Percentiles rank a stretch among this genome's conserved stretches.
These are phyloP conservation scores for Lactifluus pinguis DNA, from an alignment of 768 basidiomycete species.

Conservation along the genomic window DNA sequence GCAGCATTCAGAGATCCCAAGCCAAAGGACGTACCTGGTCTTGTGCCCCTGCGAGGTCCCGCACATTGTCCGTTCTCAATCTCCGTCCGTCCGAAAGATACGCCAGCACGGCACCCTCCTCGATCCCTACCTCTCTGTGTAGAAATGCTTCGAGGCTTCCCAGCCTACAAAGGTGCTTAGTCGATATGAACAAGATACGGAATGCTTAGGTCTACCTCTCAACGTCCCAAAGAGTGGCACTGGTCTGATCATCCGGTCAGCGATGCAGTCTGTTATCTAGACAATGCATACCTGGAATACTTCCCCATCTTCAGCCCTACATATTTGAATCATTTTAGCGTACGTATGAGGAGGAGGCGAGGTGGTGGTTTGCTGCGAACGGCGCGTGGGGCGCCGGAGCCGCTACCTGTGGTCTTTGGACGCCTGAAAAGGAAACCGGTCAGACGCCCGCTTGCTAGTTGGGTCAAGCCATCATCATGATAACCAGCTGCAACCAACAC, in stretches of 20 bases:
- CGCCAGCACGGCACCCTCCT: constrained; percentile 59
- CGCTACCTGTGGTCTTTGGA: background rate
- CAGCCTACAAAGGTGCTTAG: constrained; percentile 32
- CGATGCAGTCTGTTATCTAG: background rate
- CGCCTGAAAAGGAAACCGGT: constrained; percentile 12
- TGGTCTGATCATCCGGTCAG: constrained; percentile 31
- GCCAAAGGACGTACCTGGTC: constrained; percentile 49
- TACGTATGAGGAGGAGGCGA: background rate
- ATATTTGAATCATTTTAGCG: constrained; percentile 31
- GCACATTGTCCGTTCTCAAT: constrained; percentile 58
- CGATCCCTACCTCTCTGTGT: constrained; percentile 61
- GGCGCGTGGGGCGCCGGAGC: background rate
- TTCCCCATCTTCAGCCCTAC: constrained; percentile 35
- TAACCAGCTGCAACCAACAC: background rate
- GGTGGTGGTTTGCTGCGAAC: background rate
- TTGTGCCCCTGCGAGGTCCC: constrained; percentile 64
- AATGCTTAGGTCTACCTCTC: constrained; percentile 44
- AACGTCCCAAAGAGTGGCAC: constrained; percentile 64
- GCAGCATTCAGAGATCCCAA: background rate
- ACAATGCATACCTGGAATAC: constrained; percentile 26
- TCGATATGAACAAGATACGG: background rate
- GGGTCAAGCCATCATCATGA: background rate
- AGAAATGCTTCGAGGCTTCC: constrained; percentile 66
- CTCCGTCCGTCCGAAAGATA: constrained; percentile 76
- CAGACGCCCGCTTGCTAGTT: background rate